Evolutionary conservation across 768 basidiomycete genomes (phyloP).

Genomic region (Psilocybe cyanescens): DNA sequence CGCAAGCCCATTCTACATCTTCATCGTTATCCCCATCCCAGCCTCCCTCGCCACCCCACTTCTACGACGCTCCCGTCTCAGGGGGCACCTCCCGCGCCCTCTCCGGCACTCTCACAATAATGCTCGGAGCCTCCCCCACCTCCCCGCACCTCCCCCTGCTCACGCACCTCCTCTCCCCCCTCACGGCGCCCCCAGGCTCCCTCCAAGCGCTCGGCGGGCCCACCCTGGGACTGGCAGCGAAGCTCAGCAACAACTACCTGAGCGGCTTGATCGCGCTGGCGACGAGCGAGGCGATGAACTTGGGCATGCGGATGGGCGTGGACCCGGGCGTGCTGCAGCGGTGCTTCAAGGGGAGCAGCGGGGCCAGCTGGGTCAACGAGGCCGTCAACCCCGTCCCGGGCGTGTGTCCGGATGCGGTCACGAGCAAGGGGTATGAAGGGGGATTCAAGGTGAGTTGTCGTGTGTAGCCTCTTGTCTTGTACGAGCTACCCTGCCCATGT

Average conservation of each 20-base stretch:
- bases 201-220: conserved; percentile 42
- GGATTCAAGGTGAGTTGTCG: conserved; percentile 41
- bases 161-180: conserved; percentile 26
- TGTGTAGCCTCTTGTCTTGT: no score
- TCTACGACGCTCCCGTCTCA: conserved; percentile 47
- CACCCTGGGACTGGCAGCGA: conserved; percentile 45
- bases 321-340: conserved; percentile 41
- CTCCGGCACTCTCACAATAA: conserved; percentile 41
- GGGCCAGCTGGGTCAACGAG: conserved; percentile 44
- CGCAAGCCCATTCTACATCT: conserved; percentile 1
- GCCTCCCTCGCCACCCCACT: conserved; percentile 22
- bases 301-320: conserved; percentile 46
- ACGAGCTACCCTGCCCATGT: no score
- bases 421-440: conserved; percentile 44
- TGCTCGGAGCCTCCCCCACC: conserved; percentile 38
- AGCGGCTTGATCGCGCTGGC: conserved; percentile 45
- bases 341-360: conserved; percentile 43
- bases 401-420: conserved; percentile 45
- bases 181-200: conserved; percentile 40
- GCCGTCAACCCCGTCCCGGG: conserved; percentile 48
- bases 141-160: conserved; percentile 31
- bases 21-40: conserved; percentile 13
- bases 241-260: conserved; percentile 48
- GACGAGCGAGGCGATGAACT: conserved; percentile 47
- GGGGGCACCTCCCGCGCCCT: conserved; percentile 44